Evolutionary conservation across 2,329 filamentous ascomycete species (phyloP).

Genomic region (Curvularia spicifera): DNA sequence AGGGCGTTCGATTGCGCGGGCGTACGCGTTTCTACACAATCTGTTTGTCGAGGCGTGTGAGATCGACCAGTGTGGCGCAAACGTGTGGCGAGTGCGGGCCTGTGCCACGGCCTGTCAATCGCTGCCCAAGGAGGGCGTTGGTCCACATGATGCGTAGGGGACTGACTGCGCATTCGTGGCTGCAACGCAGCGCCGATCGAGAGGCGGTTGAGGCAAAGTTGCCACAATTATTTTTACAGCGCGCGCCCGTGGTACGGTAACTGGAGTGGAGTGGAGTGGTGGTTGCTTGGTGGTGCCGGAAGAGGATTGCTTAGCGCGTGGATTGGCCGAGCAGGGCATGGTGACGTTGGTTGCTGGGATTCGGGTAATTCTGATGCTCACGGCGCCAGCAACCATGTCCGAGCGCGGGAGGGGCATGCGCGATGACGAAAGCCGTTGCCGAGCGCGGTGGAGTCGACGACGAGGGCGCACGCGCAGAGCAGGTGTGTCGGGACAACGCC

Average conservation of each 20-base stretch:
- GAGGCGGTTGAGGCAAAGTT: conserved; percentile 7
- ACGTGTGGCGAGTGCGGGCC: conserved; percentile 13
- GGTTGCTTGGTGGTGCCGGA: conserved; percentile 21
- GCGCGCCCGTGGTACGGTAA: conserved; percentile 9
- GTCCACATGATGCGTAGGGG: conserved; percentile 35
- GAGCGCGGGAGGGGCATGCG: conserved; percentile 8
- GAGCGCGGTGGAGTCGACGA: conserved; percentile 14
- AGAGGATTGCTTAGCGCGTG: conserved; percentile 15
- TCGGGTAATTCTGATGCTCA: not conserved
- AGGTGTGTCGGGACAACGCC: conserved; percentile 33
- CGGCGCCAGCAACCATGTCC: conserved; percentile 25
- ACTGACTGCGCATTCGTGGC: conserved; percentile 27
- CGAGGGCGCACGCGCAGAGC: conserved; percentile 1
- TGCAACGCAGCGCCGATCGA: conserved; percentile 23
- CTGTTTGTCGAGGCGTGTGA: conserved; percentile 7
- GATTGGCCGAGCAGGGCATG: conserved; percentile 1
- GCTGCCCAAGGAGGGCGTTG: conserved; percentile 23
- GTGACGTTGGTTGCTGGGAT: conserved; percentile 8
- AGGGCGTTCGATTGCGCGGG: conserved; percentile 20
- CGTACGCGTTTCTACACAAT: conserved; percentile 30
- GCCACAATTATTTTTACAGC: conserved; percentile 46
- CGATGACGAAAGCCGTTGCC: conserved; percentile 33
- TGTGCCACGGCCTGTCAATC: conserved; percentile 33
- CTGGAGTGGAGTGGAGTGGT: conserved; percentile 17
- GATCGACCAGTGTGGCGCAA: conserved; percentile 14